phyloP scores from a whole-genome alignment of 1,284 basidiomycete species.

The Rhodotorula mucilaginosa region DNA sequence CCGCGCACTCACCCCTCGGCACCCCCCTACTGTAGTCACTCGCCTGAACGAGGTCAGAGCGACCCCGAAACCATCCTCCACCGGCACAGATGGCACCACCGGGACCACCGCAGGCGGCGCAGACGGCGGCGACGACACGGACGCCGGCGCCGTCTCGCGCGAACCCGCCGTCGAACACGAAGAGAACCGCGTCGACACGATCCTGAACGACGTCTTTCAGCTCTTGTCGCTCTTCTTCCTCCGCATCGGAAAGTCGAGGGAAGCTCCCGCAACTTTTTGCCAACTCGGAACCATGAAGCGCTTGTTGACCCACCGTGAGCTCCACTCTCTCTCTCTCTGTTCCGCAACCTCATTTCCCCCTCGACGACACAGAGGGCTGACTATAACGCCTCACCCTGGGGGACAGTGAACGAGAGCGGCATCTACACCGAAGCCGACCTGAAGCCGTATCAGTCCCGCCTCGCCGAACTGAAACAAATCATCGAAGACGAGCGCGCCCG shows the following conservation, averaged over 20 bases:
- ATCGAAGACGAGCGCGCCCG: conserved; percentile 66
- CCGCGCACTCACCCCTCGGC: neutral
- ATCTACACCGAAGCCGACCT: conserved; percentile 88
- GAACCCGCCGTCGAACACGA: conserved; percentile 12
- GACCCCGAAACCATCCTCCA: conserved; percentile 24
- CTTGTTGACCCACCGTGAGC: conserved; percentile 34
- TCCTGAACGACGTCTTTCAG: conserved; percentile 88
- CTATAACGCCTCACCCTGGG: neutral
- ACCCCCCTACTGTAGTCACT: conserved; percentile 67
- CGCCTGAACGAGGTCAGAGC: conserved; percentile 89
- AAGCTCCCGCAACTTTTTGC: conserved; percentile 87
- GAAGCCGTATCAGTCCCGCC: conserved; percentile 73
- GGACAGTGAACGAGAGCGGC: conserved; percentile 69
- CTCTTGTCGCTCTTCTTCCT: conserved; percentile 46
- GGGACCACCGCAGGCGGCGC: conserved; percentile 8
- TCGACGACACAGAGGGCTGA: neutral
- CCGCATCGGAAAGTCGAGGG: conserved; percentile 76
- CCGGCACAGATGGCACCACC: conserved; percentile 38
- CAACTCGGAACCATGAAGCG: conserved; percentile 78
- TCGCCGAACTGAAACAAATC: conserved; percentile 75
- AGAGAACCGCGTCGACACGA: conserved; percentile 80
- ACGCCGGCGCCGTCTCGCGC: conserved; percentile 7
- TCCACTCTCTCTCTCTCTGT: neutral
- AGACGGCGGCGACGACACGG: conserved; percentile 1
- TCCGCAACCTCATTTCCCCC: neutral